Conservation (phyloP, 257 asterid species). For the Gynochthodes officinalis region DNA sequence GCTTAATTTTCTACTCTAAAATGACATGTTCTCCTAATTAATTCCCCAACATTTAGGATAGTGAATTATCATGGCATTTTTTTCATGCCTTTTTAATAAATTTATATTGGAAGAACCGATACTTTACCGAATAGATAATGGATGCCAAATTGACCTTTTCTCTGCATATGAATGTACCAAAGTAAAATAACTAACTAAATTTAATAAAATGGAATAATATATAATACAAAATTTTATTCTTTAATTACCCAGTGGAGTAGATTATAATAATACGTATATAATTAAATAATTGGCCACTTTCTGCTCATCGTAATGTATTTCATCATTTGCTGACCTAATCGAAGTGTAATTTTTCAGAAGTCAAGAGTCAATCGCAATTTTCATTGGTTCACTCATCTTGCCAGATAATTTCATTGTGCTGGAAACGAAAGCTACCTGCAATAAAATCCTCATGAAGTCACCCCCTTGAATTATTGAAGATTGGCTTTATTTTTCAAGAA, state of each 20-base stretch:
- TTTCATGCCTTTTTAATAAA: not conserved
- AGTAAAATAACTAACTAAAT: no score
- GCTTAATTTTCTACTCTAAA: not conserved
- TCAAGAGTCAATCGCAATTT: conserved; percentile 1
- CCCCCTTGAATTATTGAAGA: not conserved
- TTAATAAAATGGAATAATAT: no score
- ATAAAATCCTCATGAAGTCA: not conserved
- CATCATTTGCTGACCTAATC: conserved; percentile 11
- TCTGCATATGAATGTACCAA: no score
- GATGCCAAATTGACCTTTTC: not conserved
- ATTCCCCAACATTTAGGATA: not conserved
- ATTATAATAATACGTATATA: no score
- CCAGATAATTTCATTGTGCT: no score
- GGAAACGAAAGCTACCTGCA: conserved; percentile 2
- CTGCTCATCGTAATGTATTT: not conserved
- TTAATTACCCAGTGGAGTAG: no score
- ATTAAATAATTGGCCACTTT: no score
- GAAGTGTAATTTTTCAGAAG: not conserved
- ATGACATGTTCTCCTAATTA: not conserved
- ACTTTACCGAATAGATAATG: no score
- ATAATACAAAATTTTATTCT: no score
- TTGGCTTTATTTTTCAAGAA: no score
- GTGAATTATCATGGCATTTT: not conserved
- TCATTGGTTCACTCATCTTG: not conserved
- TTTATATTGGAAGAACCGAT: not conserved